Base-by-base conservation (phyloP, 371 early-diverging fungal species). In the Mucor mucedo region DNA sequence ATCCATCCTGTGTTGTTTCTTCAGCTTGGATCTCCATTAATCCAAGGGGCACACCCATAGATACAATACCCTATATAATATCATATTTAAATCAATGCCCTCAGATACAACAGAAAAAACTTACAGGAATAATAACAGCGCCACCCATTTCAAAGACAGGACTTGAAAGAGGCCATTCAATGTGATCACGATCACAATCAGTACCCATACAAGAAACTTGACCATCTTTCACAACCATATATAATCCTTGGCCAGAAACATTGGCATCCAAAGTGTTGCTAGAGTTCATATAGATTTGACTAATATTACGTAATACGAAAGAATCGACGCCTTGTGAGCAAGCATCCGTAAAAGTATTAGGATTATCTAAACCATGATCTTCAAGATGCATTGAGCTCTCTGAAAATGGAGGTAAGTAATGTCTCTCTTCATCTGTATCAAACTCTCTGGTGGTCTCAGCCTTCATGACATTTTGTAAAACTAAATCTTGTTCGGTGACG, bases 1-100 rank as follows among this genome's bases (percentile, higher is more conserved):
- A 55, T 11, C 89, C 89, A 73, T 87, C 88, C 28, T 76, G 55
- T 8, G 89, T 89, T 14, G 66, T 60, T 0, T 64, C 65, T 58
- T 90, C 91, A 8, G 77, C 63, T 49, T 69, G 74, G 30, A 90
- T 87, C 69, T 89, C 91, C 13, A 59, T 52, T 41, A 87, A 58
- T 1, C 91, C 91, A 32, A 89, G 63, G 39, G 78, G 70, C 0
- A 84, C 76, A 33, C 82, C 80, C 33, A 75, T 66, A 21, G 83
- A 79, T 4, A 88, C 65, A 55, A 89, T 73, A 44, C 82, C 82
- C 82, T 82, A 52, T 30, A 60, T 35, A 8, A 56, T 5, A 39
- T 21, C 28, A 32, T 14, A 39, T 41, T 13, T 27, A n/a, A 5
- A 21, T 29, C 40, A 39, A 21, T 41, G 55, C 33, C 7, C 14